Conservation (phyloP, 495 filamentous ascomycete genomes). For the Neurospora sp. region DNA sequence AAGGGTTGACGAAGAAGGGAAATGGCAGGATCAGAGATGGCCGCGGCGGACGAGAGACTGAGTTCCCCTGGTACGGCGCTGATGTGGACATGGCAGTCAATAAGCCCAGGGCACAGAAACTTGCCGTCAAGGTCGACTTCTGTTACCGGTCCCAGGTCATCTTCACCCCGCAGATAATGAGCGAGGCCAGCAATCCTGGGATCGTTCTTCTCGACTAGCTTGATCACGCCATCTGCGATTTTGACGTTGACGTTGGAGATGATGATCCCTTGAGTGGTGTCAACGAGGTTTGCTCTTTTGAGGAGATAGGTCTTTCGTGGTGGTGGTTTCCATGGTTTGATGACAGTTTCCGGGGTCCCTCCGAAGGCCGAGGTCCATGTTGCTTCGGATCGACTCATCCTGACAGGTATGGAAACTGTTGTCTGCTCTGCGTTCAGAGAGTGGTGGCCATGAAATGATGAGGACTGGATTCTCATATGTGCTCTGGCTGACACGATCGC, state of each 20-base stretch:
- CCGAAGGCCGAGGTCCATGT: neutral
- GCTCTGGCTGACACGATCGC: neutral
- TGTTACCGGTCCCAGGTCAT: slow-evolving; percentile 2
- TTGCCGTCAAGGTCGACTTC: slow-evolving; percentile 32
- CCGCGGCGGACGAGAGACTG: slow-evolving; percentile 8
- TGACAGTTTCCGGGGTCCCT: slow-evolving; percentile 7
- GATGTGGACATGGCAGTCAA: slow-evolving; percentile 52
- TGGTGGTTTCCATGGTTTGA: slow-evolving; percentile 28
- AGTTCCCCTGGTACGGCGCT: slow-evolving; percentile 32
- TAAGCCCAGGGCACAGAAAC: slow-evolving; percentile 45
- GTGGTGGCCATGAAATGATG: neutral
- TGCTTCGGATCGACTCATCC: neutral
- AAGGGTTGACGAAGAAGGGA: slow-evolving; percentile 34
- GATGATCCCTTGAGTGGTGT: slow-evolving; percentile 19
- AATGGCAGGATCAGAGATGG: slow-evolving; percentile 3
- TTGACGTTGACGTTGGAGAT: slow-evolving; percentile 16
- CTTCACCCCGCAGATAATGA: neutral
- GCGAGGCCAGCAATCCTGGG: neutral
- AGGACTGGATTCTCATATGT: neutral
- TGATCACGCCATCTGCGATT: slow-evolving; percentile 17
- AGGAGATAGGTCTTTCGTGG: slow-evolving; percentile 17
- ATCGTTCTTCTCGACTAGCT: neutral
- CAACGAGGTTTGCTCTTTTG: slow-evolving; percentile 23
- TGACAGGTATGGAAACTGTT: neutral
- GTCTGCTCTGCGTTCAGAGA: neutral